Evolutionary conservation across 495 filamentous ascomycete genomes (phyloP).

Genomic region (Glutinoglossum americanum): DNA sequence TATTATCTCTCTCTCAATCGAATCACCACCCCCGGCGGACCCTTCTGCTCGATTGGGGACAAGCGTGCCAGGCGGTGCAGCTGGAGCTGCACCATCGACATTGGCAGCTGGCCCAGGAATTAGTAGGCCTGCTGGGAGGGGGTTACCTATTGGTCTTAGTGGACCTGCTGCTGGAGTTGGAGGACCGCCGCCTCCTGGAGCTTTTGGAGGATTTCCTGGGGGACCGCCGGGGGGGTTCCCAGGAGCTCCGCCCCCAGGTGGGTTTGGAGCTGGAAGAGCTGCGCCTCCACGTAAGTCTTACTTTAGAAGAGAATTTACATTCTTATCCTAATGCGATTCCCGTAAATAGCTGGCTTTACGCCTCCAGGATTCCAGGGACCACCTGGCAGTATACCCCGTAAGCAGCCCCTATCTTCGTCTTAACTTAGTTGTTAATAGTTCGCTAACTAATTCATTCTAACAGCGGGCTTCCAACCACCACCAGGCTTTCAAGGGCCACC

Average conservation of each 20-base stretch:
- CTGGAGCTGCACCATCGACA: slow-evolving; percentile 30
- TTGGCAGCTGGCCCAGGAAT: slow-evolving; percentile 75
- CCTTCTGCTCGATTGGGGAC: slow-evolving; percentile 75
- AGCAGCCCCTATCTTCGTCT: slow-evolving; percentile 13
- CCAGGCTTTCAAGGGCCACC: slow-evolving; percentile 42
- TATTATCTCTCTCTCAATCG: slow-evolving; percentile 84
- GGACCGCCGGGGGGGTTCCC: slow-evolving; percentile 40
- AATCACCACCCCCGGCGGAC: slow-evolving; percentile 90
- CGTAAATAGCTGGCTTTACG: slow-evolving; percentile 29
- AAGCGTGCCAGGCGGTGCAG: slow-evolving; percentile 42
- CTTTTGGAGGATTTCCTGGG: slow-evolving; percentile 23
- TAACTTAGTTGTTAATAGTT: slow-evolving; percentile 1
- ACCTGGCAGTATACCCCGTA: slow-evolving; percentile 33
- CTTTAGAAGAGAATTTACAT: slow-evolving; percentile 1
- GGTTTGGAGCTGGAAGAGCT: slow-evolving; percentile 24
- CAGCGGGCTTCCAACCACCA: slow-evolving; percentile 43
- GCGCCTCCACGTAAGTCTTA: slow-evolving; percentile 31
- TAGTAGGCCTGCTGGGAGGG: slow-evolving; percentile 76
- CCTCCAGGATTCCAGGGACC: slow-evolving; percentile 36
- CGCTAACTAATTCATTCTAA: slow-evolving; percentile 10
- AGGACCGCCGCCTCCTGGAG: slow-evolving; percentile 39
- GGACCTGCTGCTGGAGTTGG: slow-evolving; percentile 83
- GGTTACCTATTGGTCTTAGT: slow-evolving; percentile 66
- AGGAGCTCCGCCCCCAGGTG: slow-evolving; percentile 32
- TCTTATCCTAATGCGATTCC: slow-evolving; percentile 7